Evolutionary conservation across 2,329 filamentous ascomycete genomes (phyloP), one percentile per base, ranked within the genome.

Genomic region (Alternaria sp.): DNA sequence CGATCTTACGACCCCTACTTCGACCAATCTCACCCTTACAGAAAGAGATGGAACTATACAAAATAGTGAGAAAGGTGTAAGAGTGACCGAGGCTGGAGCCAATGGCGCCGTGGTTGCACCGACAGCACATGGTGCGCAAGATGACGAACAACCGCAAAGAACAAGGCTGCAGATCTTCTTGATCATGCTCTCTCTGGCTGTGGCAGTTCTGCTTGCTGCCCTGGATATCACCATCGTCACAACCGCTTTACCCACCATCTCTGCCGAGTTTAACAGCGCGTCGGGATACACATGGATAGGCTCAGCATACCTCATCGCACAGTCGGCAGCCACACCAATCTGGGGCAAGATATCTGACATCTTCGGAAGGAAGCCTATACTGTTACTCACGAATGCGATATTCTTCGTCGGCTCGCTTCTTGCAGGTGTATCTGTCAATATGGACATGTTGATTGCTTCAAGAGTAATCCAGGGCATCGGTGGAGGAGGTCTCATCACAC

Each of bases 321-420:
- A 79, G 60, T 76, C 81, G 4, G 81, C 82, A 0, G 76, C 83
- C 21, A 83, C 84, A 2, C 85, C 85, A 2, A 79, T 85, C 31
- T 88, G 86, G 85, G 85, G 86, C 23, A 88, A 88, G 68, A 76
- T 88, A 23, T 86, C 84, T 42, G 88, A 90, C 77, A 89, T 90
- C 57, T 90, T 85, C 77, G 88, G 88, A 2, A 80, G 88, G 39
- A 90, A 90, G 66, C 83, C 83, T 11, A 82, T 88, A 48, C 77
- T 90, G 29, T 77, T 90, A 13, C 66, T 83, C 3, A 86, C 86
- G 17, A 88, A 88, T 58, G 75, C 82, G 17, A 77, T 88, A 24
- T 90, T 90, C 77, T 82, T 90, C 54, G 73, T 87, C 14, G 86
- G 86, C 24, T 87, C 85, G 33, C 74, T 89, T 52, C 78, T 90